phyloP scores from a whole-genome alignment of 192 early-diverging fungal genomes.

The Gamsiella multidivaricata region DNA sequence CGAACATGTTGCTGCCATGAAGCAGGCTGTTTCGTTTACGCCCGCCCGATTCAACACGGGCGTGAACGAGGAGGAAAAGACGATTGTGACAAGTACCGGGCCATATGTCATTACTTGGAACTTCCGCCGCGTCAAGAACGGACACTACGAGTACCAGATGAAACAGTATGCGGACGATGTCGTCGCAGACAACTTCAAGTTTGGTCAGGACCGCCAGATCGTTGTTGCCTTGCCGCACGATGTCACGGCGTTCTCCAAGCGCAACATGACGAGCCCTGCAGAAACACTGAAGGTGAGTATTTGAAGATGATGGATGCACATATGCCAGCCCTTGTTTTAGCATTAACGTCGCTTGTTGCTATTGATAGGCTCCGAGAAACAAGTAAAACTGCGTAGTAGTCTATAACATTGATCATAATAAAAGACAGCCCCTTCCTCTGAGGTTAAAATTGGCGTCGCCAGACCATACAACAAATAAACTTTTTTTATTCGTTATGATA shows the following conservation, averaged over 20 bases:
- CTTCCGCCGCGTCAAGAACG: conserved; percentile 82
- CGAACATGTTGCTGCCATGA: conserved; percentile 89
- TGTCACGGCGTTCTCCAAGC: conserved; percentile 34
- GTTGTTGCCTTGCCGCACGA: conserved; percentile 76
- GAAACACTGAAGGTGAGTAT: conserved; percentile 35
- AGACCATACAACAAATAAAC: no score
- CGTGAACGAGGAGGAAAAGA: conserved; percentile 72
- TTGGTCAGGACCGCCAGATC: conserved; percentile 83
- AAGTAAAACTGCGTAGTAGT: no score
- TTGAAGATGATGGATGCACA: no score
- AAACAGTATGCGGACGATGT: conserved; percentile 86
- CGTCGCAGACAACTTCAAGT: conserved; percentile 93
- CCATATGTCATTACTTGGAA: conserved; percentile 94
- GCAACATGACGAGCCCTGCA: conserved; percentile 19
- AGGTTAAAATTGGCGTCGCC: no score
- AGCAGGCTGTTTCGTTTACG: conserved; percentile 74
- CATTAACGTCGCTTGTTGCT: no score
- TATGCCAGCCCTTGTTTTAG: no score
- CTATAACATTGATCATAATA: no score
- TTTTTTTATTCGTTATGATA: no score
- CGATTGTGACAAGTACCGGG: conserved; percentile 91
- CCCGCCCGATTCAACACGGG: conserved; percentile 90
- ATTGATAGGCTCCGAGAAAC: no score
- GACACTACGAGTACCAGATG: conserved; percentile 88
- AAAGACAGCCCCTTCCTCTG: no score